Percentiles rank a stretch among this genome's conserved stretches.
phyloP scores from a whole-genome alignment of 2,329 filamentous ascomycete genomes.

The Phyllosticta ampelicida region DNA sequence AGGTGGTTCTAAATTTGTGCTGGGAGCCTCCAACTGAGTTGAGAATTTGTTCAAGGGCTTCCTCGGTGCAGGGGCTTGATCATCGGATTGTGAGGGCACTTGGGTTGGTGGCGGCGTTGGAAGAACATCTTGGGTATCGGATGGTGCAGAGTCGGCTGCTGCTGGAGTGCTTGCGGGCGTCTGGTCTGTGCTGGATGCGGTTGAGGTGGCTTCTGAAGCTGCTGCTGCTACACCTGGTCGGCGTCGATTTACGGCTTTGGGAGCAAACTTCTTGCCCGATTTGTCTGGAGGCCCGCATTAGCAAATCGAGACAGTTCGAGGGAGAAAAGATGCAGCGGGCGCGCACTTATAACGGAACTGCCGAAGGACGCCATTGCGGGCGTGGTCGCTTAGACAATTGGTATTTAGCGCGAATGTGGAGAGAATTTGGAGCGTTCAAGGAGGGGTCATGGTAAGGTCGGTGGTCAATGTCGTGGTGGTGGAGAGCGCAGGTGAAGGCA shows the following conservation, averaged over 20 bases:
- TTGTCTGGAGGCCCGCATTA: slow-evolving; percentile 22
- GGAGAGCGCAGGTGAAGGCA: neutral
- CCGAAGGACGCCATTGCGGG: slow-evolving; percentile 32
- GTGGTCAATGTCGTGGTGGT: neutral
- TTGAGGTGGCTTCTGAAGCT: slow-evolving; percentile 15
- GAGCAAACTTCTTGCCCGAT: slow-evolving; percentile 38
- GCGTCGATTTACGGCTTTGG: slow-evolving; percentile 35
- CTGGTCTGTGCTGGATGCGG: slow-evolving; percentile 13
- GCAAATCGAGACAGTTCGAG: slow-evolving; percentile 9
- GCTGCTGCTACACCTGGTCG: slow-evolving; percentile 23
- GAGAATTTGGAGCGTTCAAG: neutral
- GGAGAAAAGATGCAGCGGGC: slow-evolving; percentile 11
- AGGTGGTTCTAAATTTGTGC: neutral
- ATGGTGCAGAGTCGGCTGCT: slow-evolving; percentile 12
- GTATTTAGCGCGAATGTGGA: neutral
- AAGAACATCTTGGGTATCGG: neutral
- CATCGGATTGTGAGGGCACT: neutral
- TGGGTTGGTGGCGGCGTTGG: slow-evolving; percentile 9
- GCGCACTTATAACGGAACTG: slow-evolving; percentile 43
- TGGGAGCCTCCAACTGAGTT: neutral
- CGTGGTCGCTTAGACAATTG: neutral
- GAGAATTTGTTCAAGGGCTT: neutral
- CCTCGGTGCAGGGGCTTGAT: neutral
- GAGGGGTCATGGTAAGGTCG: neutral
- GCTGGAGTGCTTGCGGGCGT: slow-evolving; percentile 12